phyloP scores from a whole-genome alignment of 208 protist species.

The Acanthamoeba culbertsoni region DNA sequence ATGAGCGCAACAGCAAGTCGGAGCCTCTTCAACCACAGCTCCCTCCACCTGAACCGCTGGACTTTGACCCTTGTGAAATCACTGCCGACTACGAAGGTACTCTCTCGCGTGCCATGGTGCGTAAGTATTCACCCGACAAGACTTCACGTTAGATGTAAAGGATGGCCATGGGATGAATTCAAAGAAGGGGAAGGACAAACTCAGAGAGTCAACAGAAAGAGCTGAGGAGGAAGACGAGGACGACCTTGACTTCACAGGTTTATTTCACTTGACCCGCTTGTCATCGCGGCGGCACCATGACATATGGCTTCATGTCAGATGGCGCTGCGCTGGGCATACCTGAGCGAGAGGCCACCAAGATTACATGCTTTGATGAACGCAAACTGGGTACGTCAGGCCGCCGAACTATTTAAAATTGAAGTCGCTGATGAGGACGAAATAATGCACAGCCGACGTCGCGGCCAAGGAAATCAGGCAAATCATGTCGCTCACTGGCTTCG shows the following conservation, averaged over 20 bases:
- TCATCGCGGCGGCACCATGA: too few relatives aligned
- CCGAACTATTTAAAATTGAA: background rate
- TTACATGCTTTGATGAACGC: background rate
- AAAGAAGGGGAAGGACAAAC: background rate
- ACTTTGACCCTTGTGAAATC: slow-evolving; percentile 3
- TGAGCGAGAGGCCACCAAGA: background rate
- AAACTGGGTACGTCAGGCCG: background rate
- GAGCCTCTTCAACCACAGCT: too few relatives aligned
- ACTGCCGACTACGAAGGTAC: background rate
- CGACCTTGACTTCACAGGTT: slow-evolving; percentile 9
- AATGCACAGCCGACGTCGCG: background rate
- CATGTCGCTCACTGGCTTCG: background rate
- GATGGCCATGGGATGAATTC: too few relatives aligned
- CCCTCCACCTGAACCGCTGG: background rate
- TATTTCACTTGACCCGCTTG: background rate
- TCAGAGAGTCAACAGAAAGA: background rate
- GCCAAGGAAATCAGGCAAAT: background rate
- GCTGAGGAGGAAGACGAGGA: background rate
- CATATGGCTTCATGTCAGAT: too few relatives aligned
- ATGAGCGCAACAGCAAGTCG: too few relatives aligned
- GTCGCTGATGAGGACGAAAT: background rate
- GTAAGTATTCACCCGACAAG: too few relatives aligned
- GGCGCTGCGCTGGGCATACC: background rate
- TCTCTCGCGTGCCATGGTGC: too few relatives aligned
- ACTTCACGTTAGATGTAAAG: too few relatives aligned